Percentiles rank a stretch among this genome's conserved stretches.
Conservation (phyloP, 345 rosid genomes). For the Citrus inodora region DNA sequence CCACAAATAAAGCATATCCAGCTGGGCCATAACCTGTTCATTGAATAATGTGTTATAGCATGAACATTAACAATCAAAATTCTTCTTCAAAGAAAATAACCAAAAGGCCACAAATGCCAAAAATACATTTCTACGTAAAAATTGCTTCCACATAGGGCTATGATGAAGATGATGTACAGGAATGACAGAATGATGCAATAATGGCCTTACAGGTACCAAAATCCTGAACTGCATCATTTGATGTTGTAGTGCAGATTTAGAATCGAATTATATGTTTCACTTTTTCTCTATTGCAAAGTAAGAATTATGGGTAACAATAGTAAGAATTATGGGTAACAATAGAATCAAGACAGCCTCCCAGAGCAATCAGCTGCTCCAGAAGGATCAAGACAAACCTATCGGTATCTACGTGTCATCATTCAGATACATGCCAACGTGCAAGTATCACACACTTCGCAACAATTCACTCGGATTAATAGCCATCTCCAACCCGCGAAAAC, state of each 20-base stretch:
- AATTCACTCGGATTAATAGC: neutral
- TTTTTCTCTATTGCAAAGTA: neutral
- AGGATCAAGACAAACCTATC: no score
- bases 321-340: no score
- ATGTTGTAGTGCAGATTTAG: neutral
- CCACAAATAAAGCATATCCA: constrained; percentile 91
- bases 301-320: no score
- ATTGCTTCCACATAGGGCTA: neutral
- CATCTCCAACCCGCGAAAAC: neutral
- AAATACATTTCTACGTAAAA: neutral
- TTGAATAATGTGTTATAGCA: constrained; percentile 5
- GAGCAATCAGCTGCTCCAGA: neutral
- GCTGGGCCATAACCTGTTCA: constrained; percentile 86
- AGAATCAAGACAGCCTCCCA: neutral
- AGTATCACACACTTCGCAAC: neutral
- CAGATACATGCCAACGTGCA: neutral
- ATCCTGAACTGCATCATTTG: neutral
- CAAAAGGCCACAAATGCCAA: neutral
- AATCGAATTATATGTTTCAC: neutral
- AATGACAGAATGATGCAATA: neutral
- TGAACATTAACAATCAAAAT: neutral
- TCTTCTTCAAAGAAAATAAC: constrained; percentile 2
- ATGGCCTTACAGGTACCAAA: neutral
- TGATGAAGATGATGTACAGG: neutral
- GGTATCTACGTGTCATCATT: neutral